Evolutionary conservation across 768 basidiomycete species (phyloP).

Genomic region (Termitomyces sp.): DNA sequence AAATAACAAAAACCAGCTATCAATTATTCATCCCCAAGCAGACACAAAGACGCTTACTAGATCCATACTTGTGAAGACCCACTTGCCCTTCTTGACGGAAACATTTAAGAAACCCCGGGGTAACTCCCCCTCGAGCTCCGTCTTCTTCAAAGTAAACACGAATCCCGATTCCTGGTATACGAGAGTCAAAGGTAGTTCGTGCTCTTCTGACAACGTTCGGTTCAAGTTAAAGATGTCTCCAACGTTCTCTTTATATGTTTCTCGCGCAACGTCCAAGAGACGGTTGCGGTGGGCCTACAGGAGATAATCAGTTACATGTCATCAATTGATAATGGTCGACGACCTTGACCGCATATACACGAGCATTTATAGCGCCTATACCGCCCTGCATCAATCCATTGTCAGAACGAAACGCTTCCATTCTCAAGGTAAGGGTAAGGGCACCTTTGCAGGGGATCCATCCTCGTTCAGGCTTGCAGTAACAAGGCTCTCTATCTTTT

Average conservation of each 20-base stretch:
- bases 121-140: slow-evolving; percentile 56
- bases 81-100: slow-evolving; percentile 60
- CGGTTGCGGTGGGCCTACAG: slow-evolving; percentile 69
- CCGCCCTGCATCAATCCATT: slow-evolving; percentile 46
- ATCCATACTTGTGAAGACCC: slow-evolving; percentile 76
- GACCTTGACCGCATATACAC: slow-evolving; percentile 81
- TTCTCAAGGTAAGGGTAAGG: background rate
- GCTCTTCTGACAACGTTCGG: slow-evolving; percentile 50
- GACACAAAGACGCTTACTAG: slow-evolving; percentile 45
- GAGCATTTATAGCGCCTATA: slow-evolving; percentile 67
- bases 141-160: slow-evolving; percentile 65
- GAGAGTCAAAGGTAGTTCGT: slow-evolving; percentile 60
- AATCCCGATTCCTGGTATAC: slow-evolving; percentile 74
- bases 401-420: background rate
- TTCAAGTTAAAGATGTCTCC: slow-evolving; percentile 78
- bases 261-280: slow-evolving; percentile 90
- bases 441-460: slow-evolving; percentile 52
- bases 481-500: slow-evolving; percentile 55
- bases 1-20: background rate
- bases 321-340: background rate
- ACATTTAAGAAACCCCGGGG: slow-evolving; percentile 73
- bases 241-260: slow-evolving; percentile 92
- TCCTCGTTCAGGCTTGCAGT: slow-evolving; percentile 71
- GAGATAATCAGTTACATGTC: background rate
- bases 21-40: background rate